A percentile compares a stretch with the other conserved stretches of the same genome.
Evolutionary conservation across 2,329 filamentous ascomycete genomes (phyloP).

Genomic region (Penicillium sclerotigenum): DNA sequence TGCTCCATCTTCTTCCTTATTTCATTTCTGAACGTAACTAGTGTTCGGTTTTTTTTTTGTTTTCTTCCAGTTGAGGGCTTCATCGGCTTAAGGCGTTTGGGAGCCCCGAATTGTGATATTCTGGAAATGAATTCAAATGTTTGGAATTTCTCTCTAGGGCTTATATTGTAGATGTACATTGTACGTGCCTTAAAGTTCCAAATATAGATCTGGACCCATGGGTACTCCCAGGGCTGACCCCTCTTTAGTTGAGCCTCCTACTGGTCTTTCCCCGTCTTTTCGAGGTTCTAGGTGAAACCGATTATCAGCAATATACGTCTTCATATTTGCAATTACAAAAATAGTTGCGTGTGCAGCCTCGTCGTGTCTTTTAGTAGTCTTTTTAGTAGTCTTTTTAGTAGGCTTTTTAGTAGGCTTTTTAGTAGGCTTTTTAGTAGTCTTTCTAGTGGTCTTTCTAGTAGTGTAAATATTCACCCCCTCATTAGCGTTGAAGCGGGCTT

Average conservation of each 20-base stretch:
- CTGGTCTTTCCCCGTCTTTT: background rate
- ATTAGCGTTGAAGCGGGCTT: too few species aligned
- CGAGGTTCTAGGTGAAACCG: background rate
- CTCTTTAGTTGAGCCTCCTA: background rate
- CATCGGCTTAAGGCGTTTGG: slow-evolving; percentile 19
- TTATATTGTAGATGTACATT: background rate
- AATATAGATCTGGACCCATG: slow-evolving; percentile 15
- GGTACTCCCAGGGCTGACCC: background rate
- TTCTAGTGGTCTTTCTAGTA: too few species aligned
- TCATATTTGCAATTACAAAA: background rate
- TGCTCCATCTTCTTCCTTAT: slow-evolving; percentile 6
- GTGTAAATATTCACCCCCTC: too few species aligned
- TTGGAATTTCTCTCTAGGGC: background rate
- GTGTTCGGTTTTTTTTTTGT: slow-evolving; percentile 14
- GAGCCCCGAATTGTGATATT: slow-evolving; percentile 18
- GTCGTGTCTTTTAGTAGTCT: too few species aligned
- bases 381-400: too few species aligned
- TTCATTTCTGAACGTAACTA: slow-evolving; percentile 18
- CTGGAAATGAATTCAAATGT: slow-evolving; percentile 12
- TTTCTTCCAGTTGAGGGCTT: slow-evolving; percentile 16
- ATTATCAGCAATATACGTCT: too few species aligned
- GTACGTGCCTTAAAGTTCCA: background rate
- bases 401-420: too few species aligned
- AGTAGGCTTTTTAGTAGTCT: too few species aligned
- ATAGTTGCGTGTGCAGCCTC: too few species aligned